Evolutionary conservation across 345 rosid genomes (phyloP).

Genomic region (Aquilaria yunnanensis): DNA sequence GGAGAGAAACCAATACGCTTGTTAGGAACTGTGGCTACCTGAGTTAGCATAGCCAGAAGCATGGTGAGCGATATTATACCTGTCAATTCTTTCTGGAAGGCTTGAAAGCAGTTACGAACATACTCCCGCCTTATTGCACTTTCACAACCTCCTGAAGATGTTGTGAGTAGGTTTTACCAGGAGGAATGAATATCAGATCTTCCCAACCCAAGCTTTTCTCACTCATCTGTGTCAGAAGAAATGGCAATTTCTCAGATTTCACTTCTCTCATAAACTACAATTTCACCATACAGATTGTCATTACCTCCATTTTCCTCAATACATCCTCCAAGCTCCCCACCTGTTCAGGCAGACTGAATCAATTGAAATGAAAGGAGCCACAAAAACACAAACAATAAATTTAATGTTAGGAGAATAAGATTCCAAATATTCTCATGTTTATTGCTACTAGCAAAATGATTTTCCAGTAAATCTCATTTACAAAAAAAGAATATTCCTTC

Average conservation of each 20-base stretch:
- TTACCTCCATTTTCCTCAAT: slow-evolving; percentile 89
- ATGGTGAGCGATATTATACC: too few relatives aligned
- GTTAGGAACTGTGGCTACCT: too few relatives aligned
- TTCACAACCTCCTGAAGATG: slow-evolving; percentile 68
- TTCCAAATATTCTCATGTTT: too few relatives aligned
- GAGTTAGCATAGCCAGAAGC: too few relatives aligned
- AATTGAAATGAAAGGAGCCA: slow-evolving; percentile 2
- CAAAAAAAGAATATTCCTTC: too few relatives aligned
- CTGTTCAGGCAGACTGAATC: slow-evolving; percentile 33
- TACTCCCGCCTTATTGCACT: slow-evolving; percentile 16
- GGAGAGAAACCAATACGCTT: too few relatives aligned
- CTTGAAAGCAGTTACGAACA: too few relatives aligned
- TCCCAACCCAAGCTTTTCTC: slow-evolving; percentile 96
- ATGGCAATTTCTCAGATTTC: slow-evolving; percentile 7
- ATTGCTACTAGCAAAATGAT: too few relatives aligned
- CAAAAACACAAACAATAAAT: background rate
- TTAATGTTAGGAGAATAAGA: background rate
- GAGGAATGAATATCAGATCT: slow-evolving; percentile 89
- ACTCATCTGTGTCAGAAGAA: slow-evolving; percentile 44
- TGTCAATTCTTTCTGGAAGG: too few relatives aligned
- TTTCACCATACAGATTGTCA: background rate
- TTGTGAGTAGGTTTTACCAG: slow-evolving; percentile 83
- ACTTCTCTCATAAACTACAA: background rate
- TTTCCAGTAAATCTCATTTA: too few relatives aligned
- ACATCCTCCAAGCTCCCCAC: slow-evolving; percentile 96